Percentiles rank a stretch among this genome's conserved stretches.
phyloP scores from a whole-genome alignment of 768 basidiomycete species.

The Trametes gibbosa region DNA sequence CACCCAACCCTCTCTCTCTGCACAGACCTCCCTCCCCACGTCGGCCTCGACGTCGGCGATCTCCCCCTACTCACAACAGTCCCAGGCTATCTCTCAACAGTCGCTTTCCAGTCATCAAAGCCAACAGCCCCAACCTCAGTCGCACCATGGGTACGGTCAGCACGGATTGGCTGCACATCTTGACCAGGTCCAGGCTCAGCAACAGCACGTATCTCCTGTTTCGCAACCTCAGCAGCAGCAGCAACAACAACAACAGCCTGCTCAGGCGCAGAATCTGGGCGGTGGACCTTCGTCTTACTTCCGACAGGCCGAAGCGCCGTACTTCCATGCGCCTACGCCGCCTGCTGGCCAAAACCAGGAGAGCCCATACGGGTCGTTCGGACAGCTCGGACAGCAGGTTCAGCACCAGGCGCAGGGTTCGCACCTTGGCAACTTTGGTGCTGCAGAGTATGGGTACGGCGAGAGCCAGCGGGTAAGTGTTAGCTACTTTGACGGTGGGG shows the following conservation, averaged over 20 bases:
- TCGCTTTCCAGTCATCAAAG: slow-evolving; percentile 22
- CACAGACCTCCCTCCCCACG: slow-evolving; percentile 26
- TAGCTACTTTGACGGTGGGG: neutral
- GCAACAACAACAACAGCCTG: slow-evolving; percentile 4
- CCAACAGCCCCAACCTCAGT: slow-evolving; percentile 22
- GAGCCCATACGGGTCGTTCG: slow-evolving; percentile 62
- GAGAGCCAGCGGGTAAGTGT: slow-evolving; percentile 64
- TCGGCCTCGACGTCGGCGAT: slow-evolving; percentile 31
- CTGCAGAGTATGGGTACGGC: slow-evolving; percentile 65
- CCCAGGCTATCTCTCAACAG: slow-evolving; percentile 23
- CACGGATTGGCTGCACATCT: slow-evolving; percentile 66
- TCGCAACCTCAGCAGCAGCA: slow-evolving; percentile 30
- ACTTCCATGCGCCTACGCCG: slow-evolving; percentile 78
- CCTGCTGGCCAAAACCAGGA: slow-evolving; percentile 64
- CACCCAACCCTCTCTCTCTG: slow-evolving; percentile 28
- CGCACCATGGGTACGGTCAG: slow-evolving; percentile 55
- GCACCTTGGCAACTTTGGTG: slow-evolving; percentile 53
- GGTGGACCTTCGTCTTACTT: slow-evolving; percentile 60
- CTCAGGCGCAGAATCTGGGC: slow-evolving; percentile 35
- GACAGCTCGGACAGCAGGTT: slow-evolving; percentile 57
- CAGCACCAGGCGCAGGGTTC: slow-evolving; percentile 57
- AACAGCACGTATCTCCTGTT: slow-evolving; percentile 36
- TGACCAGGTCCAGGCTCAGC: slow-evolving; percentile 50
- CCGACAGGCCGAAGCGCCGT: slow-evolving; percentile 66
- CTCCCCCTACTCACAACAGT: slow-evolving; percentile 31